Base-by-base conservation (phyloP, 345 rosid species). In the Cardamine chenopodiifolia region DNA sequence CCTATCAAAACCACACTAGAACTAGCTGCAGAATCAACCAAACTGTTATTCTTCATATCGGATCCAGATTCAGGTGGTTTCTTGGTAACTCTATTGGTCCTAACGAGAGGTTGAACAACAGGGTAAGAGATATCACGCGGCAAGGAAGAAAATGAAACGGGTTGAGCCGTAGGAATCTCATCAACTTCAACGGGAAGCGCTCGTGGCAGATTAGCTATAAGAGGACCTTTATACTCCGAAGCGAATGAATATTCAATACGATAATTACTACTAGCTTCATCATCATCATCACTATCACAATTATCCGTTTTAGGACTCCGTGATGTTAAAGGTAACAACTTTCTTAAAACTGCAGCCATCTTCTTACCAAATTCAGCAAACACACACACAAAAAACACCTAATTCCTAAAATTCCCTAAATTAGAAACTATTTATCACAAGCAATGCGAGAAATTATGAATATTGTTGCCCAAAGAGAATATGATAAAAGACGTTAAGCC, bases 191-290 rank as follows among this genome's bases (percentile, higher is more conserved):
- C 79, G 1, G 97, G 99, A 70, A 58, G 65, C 12, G 79, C 96
- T 69, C 61, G 81, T 57, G 97, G 97, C 25, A 95, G 61, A 70
- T 89, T 81, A 42, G 26, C 69, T 52, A 74, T 68, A 14, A 66
- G 80, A 79, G 94, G 96, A 20, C 99, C 97, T 54, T 79, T 75
- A 70, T 95, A 92, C 89, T 81, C 91, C 7, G 22, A 6, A 2
- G 99, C 97, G 70, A 95, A 80, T 22, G 99, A 95, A 78, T 84
- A 95, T 22, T 89, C 95, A 25, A 58, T 23, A 26, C 29, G 68
- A 40, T 48, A 71, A 39, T 63, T 79, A 44, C 66, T 28, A 65
- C 71, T 76, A 39, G 68, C 81, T 47, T 84, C 90, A 17, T 76
- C 78, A 56, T 77, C 77, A 29, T 74, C 82, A 12, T 71, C 72